Percentiles rank a stretch among this genome's conserved stretches.
Conservation (phyloP, 2,329 filamentous ascomycete species). For the Fusarium clavum region DNA sequence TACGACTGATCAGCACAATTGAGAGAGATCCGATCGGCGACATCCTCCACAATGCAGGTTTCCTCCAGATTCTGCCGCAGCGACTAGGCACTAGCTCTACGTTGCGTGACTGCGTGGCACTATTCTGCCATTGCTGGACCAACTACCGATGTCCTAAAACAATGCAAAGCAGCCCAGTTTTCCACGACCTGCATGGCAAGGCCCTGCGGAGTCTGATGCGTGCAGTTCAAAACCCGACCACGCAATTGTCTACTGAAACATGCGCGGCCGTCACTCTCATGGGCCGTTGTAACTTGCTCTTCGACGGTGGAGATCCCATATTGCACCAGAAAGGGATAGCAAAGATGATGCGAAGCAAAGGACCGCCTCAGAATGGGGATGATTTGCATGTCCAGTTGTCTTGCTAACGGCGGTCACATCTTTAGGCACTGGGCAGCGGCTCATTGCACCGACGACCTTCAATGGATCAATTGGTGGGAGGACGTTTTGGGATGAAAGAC, state of each 20-base stretch:
- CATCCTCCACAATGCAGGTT: neutral
- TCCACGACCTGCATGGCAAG: neutral
- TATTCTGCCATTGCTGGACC: neutral
- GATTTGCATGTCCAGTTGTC: neutral
- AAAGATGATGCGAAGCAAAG: neutral
- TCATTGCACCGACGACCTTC: neutral
- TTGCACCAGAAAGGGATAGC: neutral
- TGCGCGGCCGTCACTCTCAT: neutral
- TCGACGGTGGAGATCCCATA: neutral
- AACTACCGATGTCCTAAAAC: neutral
- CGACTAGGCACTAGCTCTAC: neutral
- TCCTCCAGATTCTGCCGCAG: neutral
- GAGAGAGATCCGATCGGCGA: neutral
- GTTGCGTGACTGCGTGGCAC: neutral
- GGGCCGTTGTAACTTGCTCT: neutral
- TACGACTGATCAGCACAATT: neutral
- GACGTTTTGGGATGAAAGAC: neutral
- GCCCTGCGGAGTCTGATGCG: neutral
- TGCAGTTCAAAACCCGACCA: neutral
- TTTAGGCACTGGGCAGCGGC: neutral
- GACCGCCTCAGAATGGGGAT: neutral
- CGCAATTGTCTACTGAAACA: neutral
- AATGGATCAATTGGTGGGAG: neutral
- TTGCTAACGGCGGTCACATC: neutral
- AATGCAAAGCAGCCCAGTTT: neutral